Evolutionary conservation across 2,329 filamentous ascomycete genomes (phyloP), one percentile per base, ranked within the genome.

Genomic region (Aspergillus nomiae): DNA sequence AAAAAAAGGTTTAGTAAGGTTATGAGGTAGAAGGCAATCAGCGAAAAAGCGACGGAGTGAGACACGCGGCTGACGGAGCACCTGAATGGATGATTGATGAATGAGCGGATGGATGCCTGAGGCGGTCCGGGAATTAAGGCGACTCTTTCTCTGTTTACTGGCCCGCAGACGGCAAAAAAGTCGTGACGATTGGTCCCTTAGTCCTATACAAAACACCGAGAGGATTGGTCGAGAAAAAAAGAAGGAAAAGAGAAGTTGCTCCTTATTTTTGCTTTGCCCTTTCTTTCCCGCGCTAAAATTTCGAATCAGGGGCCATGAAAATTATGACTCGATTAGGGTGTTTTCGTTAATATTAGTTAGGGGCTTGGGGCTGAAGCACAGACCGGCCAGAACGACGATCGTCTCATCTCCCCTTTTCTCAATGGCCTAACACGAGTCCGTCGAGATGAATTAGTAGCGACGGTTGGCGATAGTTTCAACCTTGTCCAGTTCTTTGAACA

Each of bases 301-400:
- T 38, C 12, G 51, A 55, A 55, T 55, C 51, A 55, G 51, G 51
- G 51, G 32, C 24, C 51, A 3, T 24, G 32, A 55, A 55, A 55
- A 55, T 55, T 38, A 38, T 38, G 51, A 38, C 32, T 26, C 30
- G 51, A 54, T 54, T 54, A 36, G 51, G 30, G 24, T 26, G 51
- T 55, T 38, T 55, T 54, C 51, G 26, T 55, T 55, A 55, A 36
- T 38, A 55, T 55, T 55, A 55, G 51, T 54, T 36, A 36, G 51
- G 51, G 51, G 48, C 48, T 51, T 51, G 48, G 51, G 30, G 34
- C 34, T 55, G 51, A 12, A 55, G 51, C 51, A 55, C 51, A 55
- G 51, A 55, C 51, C 32, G 51, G 28, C 19, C 45, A 30, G 26
- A 14, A 34, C 21, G 51, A 41, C 51, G 51, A 55, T 55, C 51